Percentiles rank a stretch among this genome's conserved stretches.
These are phyloP conservation scores for Microsporum ferrugineum DNA, from an alignment of 2,329 filamentous ascomycete species.

Conservation along the genomic window DNA sequence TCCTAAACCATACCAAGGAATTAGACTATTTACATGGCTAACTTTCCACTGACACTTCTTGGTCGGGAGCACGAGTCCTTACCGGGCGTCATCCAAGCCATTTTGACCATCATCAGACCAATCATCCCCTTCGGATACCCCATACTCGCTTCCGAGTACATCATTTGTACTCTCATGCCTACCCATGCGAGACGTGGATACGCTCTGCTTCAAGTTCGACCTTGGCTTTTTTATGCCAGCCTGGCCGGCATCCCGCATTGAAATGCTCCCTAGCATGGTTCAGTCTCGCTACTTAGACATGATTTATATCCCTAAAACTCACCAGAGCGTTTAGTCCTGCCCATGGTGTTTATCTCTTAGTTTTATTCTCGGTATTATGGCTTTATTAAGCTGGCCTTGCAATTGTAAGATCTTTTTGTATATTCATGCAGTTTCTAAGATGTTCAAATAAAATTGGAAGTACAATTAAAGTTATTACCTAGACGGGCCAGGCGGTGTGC, in stretches of 20 bases:
- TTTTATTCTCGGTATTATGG: background rate
- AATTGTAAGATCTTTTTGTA: background rate
- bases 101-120: constrained; percentile 6
- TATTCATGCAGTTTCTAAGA: background rate
- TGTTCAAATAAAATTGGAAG: background rate
- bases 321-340: background rate
- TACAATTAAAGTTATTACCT: background rate
- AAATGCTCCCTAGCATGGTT: background rate
- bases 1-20: constrained; percentile 4
- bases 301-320: background rate
- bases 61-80: background rate
- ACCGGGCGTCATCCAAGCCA: constrained; percentile 12
- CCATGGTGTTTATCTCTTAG: background rate
- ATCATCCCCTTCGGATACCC: constrained; percentile 1
- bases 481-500: background rate
- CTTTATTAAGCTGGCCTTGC: background rate
- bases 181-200: background rate
- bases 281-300: background rate
- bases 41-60: background rate
- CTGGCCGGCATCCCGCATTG: background rate
- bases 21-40: background rate
- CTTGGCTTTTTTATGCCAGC: background rate
- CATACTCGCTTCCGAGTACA: background rate
- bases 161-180: background rate
- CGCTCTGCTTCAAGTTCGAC: background rate